These are phyloP conservation scores for Butyriboletus loyo DNA, from an alignment of 768 basidiomycete genomes.

Conservation along the genomic window DNA sequence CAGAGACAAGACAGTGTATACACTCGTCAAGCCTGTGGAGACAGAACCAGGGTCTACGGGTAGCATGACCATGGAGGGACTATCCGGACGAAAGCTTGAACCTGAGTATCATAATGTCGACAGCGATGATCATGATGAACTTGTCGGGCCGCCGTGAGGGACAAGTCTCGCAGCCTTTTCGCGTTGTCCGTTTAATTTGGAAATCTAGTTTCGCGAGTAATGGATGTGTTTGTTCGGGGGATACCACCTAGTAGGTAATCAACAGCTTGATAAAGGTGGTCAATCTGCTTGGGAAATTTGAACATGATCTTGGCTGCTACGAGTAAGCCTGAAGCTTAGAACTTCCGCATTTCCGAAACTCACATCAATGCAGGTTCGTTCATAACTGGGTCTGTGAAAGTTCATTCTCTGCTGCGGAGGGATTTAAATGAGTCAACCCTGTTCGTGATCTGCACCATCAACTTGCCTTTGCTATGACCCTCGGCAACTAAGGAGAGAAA, in stretches of 20 bases:
- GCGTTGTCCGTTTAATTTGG: background rate
- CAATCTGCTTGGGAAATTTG: no score
- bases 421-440: constrained; percentile 1
- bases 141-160: background rate
- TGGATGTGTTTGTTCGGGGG: background rate
- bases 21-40: constrained; percentile 3
- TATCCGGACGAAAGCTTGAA: background rate
- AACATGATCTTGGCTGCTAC: no score
- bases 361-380: no score
- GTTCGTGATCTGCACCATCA: background rate
- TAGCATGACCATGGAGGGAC: background rate
- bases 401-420: background rate
- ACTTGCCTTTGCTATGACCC: constrained; percentile 14
- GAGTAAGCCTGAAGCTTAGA: no score
- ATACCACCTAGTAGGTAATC: no score
- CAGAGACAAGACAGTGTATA: constrained; percentile 9
- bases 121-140: background rate
- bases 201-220: background rate
- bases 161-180: background rate
- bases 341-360: no score
- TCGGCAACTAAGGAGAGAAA: constrained; percentile 22
- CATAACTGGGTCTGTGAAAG: no score
- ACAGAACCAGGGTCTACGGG: constrained; percentile 7
- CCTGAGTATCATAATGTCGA: background rate
- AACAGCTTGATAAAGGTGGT: no score